phyloP scores from a whole-genome alignment of 305 asterid species.

The Solanum hybrid region DNA sequence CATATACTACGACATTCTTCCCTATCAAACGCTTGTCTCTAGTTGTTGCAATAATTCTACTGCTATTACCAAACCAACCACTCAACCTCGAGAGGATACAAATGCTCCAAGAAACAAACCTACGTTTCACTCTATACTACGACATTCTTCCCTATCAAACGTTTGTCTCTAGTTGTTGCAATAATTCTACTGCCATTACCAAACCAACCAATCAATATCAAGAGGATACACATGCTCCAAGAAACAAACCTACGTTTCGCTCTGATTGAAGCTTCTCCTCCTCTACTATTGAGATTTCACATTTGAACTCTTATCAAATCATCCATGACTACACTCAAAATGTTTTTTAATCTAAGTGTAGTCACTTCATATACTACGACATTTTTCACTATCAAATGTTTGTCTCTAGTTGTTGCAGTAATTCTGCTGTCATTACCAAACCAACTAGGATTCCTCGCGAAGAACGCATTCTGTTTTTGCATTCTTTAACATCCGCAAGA shows the following conservation, averaged over 20 bases:
- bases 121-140: neutral
- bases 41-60: neutral
- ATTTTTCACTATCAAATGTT: neutral
- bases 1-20: neutral
- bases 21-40: neutral
- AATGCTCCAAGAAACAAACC: neutral
- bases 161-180: neutral
- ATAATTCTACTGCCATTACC: neutral
- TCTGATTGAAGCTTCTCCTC: neutral
- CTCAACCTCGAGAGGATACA: neutral
- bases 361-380: neutral
- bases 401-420: neutral
- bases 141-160: neutral
- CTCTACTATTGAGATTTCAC: neutral
- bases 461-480: neutral
- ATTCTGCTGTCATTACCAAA: neutral
- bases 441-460: neutral
- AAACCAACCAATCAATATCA: neutral
- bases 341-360: neutral
- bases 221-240: neutral
- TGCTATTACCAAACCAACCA: neutral
- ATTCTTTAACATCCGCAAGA: neutral
- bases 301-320: neutral
- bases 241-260: neutral
- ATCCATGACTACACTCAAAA: neutral